Conservation (phyloP, 139 green algal species). For the Spirogloea muscicola region DNA sequence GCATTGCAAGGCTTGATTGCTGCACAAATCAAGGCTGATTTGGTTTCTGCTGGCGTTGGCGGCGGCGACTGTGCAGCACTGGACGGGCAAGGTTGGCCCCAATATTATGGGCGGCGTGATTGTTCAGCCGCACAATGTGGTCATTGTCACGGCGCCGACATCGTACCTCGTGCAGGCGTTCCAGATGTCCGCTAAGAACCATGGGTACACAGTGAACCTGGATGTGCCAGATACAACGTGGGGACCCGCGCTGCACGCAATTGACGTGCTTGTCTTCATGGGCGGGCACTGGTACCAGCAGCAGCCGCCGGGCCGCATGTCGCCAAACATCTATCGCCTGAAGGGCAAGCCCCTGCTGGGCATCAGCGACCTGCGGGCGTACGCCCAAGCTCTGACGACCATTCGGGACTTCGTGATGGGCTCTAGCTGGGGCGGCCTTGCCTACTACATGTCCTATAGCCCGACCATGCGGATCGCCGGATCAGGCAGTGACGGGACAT, state of each 20-base stretch:
- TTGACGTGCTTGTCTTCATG: background rate
- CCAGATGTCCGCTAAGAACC: background rate
- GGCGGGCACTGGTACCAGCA: background rate
- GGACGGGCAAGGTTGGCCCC: background rate
- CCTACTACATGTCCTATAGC: conserved; percentile 5
- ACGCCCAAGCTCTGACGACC: background rate
- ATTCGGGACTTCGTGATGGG: background rate
- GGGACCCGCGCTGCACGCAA: background rate
- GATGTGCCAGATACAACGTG: background rate
- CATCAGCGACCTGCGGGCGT: background rate
- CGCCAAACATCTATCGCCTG: background rate
- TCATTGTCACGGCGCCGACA: background rate
- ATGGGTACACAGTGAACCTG: conserved; percentile 9
- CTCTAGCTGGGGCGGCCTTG: background rate
- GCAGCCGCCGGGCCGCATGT: background rate
- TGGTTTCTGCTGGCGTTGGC: background rate
- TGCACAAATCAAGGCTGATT: background rate
- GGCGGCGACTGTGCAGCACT: background rate
- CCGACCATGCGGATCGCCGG: background rate
- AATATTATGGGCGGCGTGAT: background rate
- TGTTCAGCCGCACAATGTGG: background rate
- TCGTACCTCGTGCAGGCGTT: conserved; percentile 5
- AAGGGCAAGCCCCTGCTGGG: background rate
- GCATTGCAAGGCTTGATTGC: background rate
- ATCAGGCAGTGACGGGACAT: background rate